Conservation (phyloP, 78 protist species). For the Speleostelium caveatum region DNA sequence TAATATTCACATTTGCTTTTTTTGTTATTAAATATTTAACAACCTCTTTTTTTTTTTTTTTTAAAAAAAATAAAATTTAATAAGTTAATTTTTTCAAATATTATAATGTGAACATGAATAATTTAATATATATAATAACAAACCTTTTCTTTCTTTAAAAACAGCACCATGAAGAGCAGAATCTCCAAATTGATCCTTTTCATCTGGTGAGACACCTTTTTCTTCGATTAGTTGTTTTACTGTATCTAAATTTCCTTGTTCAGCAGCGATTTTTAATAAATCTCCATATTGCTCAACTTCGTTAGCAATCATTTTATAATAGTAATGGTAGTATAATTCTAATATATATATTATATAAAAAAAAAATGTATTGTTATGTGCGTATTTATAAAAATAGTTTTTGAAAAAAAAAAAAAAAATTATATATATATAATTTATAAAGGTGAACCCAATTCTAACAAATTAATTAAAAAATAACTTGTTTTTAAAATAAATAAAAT, state of each 20-base stretch:
- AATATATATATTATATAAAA: no score
- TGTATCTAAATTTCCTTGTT: constrained; percentile 31
- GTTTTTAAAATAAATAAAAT: no score
- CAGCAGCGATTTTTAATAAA: not conserved
- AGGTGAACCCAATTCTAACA: no score
- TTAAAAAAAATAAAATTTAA: not conserved
- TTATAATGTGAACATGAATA: not conserved
- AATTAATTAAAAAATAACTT: no score
- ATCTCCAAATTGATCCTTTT: constrained; percentile 66
- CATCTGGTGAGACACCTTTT: constrained; percentile 12
- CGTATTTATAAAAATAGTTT: not conserved
- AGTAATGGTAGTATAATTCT: not conserved
- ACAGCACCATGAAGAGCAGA: constrained; percentile 52
- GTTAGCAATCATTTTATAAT: not conserved
- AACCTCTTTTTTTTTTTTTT: no score
- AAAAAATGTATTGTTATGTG: not conserved
- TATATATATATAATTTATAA: no score
- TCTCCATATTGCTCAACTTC: not conserved
- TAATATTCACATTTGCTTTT: constrained; percentile 50
- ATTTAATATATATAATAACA: no score
- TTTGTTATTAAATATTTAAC: constrained; percentile 47
- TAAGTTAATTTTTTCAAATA: not conserved
- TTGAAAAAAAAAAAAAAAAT: no score
- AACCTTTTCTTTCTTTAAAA: constrained; percentile 39
- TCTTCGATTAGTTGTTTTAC: constrained; percentile 40